These are phyloP conservation scores for Colletotrichum sidae DNA, from an alignment of 2,329 filamentous ascomycete genomes.

Conservation along the genomic window DNA sequence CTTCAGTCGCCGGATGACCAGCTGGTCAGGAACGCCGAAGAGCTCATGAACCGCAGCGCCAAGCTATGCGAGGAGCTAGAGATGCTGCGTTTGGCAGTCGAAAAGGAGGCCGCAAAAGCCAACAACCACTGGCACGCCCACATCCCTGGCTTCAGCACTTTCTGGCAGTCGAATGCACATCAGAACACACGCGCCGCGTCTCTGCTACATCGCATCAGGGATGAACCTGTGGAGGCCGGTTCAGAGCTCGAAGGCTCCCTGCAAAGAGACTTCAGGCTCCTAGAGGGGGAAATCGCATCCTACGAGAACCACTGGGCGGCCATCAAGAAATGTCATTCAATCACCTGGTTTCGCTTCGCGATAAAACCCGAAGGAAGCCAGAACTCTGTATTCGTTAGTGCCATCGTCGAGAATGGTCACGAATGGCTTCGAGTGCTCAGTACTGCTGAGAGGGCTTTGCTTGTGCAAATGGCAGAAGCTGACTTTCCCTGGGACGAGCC, in stretches of 20 bases:
- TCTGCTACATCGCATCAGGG: slow-evolving; percentile 13
- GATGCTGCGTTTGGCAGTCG: slow-evolving; percentile 15
- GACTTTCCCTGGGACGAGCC: slow-evolving; percentile 53
- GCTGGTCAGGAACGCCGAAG: slow-evolving; percentile 5
- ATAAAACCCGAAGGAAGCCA: background rate
- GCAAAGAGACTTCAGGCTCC: slow-evolving; percentile 20
- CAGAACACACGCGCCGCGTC: slow-evolving; percentile 19
- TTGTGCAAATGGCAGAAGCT: slow-evolving; percentile 52
- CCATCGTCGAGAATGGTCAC: slow-evolving; percentile 45
- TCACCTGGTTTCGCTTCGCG: slow-evolving; percentile 29
- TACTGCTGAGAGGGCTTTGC: slow-evolving; percentile 46
- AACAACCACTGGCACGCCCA: slow-evolving; percentile 33
- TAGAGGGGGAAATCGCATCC: slow-evolving; percentile 22
- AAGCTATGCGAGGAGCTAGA: slow-evolving; percentile 22
- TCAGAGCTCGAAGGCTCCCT: slow-evolving; percentile 15
- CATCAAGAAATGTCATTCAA: slow-evolving; percentile 28
- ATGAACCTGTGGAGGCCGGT: background rate
- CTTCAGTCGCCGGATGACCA: background rate
- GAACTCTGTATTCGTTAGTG: slow-evolving; percentile 24
- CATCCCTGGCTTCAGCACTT: slow-evolving; percentile 31
- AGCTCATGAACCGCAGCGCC: slow-evolving; percentile 11
- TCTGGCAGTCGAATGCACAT: slow-evolving; percentile 19
- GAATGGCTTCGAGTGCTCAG: slow-evolving; percentile 52
- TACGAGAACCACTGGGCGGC: slow-evolving; percentile 31
- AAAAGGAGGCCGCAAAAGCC: slow-evolving; percentile 2